Evolutionary conservation across 306 rosid genomes (phyloP).

Genomic region (Styphnolobium japonicum): DNA sequence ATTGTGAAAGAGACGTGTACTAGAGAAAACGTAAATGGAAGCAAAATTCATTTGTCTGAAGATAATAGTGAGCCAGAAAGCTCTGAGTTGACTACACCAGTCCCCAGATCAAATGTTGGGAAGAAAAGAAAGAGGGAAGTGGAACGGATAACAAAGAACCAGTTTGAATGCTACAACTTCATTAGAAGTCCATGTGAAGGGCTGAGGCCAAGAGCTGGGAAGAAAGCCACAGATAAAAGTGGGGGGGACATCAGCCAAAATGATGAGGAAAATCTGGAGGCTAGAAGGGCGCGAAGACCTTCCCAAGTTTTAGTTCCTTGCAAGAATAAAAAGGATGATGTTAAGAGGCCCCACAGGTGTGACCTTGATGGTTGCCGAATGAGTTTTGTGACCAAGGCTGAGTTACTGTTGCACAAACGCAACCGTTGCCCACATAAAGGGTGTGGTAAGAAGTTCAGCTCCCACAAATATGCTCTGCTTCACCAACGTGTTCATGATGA

Average conservation of each 20-base stretch:
- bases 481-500: slow-evolving; percentile 92
- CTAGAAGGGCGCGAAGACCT: slow-evolving; percentile 45
- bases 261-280: slow-evolving; percentile 40
- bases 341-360: slow-evolving; percentile 52
- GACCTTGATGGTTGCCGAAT: slow-evolving; percentile 81
- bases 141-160: slow-evolving; percentile 39
- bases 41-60: slow-evolving; percentile 37
- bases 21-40: slow-evolving; percentile 15
- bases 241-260: slow-evolving; percentile 24
- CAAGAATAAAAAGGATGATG: slow-evolving; percentile 43
- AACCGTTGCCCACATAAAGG: slow-evolving; percentile 87
- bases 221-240: slow-evolving; percentile 31
- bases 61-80: slow-evolving; percentile 37
- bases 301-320: slow-evolving; percentile 32
- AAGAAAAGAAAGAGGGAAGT: slow-evolving; percentile 55
- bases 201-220: slow-evolving; percentile 71
- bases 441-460: slow-evolving; percentile 90
- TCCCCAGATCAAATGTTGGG: slow-evolving; percentile 27
- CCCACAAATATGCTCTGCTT: slow-evolving; percentile 81
- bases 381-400: slow-evolving; percentile 74
- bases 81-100: slow-evolving; percentile 30
- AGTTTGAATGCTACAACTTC: slow-evolving; percentile 40
- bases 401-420: slow-evolving; percentile 70
- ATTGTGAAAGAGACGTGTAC: slow-evolving; percentile 28
- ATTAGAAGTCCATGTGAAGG: slow-evolving; percentile 92